Conservation (phyloP, 192 early-diverging fungal genomes). For the Glomus cerebriforme region DNA sequence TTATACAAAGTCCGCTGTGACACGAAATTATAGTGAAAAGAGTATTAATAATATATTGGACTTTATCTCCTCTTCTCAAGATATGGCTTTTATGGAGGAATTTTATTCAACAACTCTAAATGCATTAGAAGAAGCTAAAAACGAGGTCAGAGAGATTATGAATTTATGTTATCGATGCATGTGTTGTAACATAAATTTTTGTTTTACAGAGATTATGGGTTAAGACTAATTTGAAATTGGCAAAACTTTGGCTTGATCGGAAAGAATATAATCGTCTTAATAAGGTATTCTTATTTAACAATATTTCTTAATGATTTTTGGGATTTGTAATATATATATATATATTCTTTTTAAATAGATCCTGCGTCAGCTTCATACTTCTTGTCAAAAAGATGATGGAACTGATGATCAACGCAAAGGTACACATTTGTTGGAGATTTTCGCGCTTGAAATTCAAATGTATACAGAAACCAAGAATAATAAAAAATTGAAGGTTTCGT, state of each 20-base stretch:
- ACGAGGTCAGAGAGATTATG: constrained; percentile 57
- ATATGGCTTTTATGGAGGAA: constrained; percentile 81
- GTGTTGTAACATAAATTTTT: background rate
- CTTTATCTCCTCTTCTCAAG: constrained; percentile 70
- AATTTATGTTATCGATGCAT: background rate
- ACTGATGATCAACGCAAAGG: constrained; percentile 89
- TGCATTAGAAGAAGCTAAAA: constrained; percentile 74
- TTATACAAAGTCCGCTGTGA: constrained; percentile 76
- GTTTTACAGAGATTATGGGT: constrained; percentile 70
- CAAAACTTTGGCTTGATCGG: constrained; percentile 81
- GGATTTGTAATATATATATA: background rate
- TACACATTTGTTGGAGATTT: constrained; percentile 90
- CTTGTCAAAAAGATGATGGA: constrained; percentile 79
- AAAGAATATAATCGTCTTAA: constrained; percentile 72
- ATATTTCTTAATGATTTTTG: background rate
- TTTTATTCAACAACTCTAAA: constrained; percentile 79
- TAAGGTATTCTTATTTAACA: constrained; percentile 50
- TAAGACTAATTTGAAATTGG: constrained; percentile 85
- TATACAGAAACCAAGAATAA: constrained; percentile 85
- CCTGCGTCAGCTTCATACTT: constrained; percentile 68
- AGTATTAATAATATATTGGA: constrained; percentile 90
- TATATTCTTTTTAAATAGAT: constrained; percentile 48
- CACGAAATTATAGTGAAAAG: constrained; percentile 88
- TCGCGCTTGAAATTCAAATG: constrained; percentile 97
- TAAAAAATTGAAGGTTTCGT: constrained; percentile 79